Base-by-base conservation (phyloP, 805 yeast species). In the Nakazawaea populi region DNA sequence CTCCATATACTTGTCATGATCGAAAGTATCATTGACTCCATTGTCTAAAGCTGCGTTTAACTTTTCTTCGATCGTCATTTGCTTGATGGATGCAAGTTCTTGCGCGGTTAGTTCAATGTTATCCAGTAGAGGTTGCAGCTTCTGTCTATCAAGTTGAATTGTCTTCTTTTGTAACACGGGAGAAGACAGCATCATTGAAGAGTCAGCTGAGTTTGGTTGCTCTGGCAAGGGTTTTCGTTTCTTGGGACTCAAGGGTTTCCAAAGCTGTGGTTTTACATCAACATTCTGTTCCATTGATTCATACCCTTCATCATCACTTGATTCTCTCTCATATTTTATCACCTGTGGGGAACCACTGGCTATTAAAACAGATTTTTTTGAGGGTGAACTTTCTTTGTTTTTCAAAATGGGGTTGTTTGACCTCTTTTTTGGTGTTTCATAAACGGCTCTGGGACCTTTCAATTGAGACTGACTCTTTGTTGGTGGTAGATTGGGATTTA, bases 11-110 rank as follows among this genome's bases (percentile, higher is more conserved):
- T 55, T 46, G 18, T 59, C 61, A 52, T 65, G 68, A 49, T 65
- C 70, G 49, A 59, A 59, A 6, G n/a, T 28, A 11, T 60, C 60
- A 46, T 53, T 56, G 1, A 58, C 29, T 1, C 28, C 54, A 11
- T 55, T 53, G 32, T 64, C 63, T 12, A 77, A 61, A 42, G 70
- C 73, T 2, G 76, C 64, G 50, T 73, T 75, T 50, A 77, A 62
- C 57, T 73, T 75, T 53, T 77, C 75, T 53, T 73, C 73, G 39
- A 77, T 60, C 46, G 64, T 66, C 60, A 59, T 67, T 52, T 58
- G 57, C 57, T 49, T 61, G 51, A 53, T 55, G 12, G 53, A 51
- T 12, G 50, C 45, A 5, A 68, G 43, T 1, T 67, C 64, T 18
- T 62, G 64, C 7, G 58, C 62, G 2, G 66, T 61, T 14, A 65